phyloP scores from a whole-genome alignment of 352 stramenopile genomes.

The Phytophthora megakarya region DNA sequence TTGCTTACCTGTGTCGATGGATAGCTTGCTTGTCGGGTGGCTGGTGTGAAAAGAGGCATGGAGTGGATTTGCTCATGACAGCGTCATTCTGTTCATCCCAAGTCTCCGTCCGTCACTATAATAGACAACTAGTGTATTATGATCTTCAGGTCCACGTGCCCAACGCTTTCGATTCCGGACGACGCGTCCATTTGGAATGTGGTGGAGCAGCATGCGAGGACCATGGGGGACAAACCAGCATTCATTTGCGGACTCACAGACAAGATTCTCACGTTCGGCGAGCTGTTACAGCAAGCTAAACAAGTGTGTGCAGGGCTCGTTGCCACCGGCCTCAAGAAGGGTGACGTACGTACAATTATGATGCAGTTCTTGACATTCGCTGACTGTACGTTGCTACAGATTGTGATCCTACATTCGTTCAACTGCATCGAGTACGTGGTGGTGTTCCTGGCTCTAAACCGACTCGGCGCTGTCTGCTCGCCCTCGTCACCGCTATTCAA shows the following conservation, averaged over 20 bases:
- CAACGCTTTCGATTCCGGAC: constrained; percentile 29
- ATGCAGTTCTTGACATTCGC: constrained; percentile 18
- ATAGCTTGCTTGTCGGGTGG: constrained; percentile 14
- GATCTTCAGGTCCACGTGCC: constrained; percentile 50
- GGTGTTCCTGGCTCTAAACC: constrained; percentile 47
- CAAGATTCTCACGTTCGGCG: constrained; percentile 39
- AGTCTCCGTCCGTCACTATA: too few species aligned
- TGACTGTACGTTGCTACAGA: constrained; percentile 37
- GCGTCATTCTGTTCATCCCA: too few species aligned
- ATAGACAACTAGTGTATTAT: too few species aligned
- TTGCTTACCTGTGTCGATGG: too few species aligned
- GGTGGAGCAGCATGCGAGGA: constrained; percentile 39
- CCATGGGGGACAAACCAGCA: constrained; percentile 29
- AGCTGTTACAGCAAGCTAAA: constrained; percentile 31
- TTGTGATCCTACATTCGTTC: constrained; percentile 53
- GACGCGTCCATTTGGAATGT: constrained; percentile 47
- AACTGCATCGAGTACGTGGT: constrained; percentile 65
- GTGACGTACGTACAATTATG: constrained; percentile 43
- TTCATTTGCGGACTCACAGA: constrained; percentile 55
- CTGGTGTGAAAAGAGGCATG: constrained; percentile 22
- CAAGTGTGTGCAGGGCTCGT: constrained; percentile 42
- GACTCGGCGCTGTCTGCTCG: constrained; percentile 47
- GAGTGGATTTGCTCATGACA: neutral
- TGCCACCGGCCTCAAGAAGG: constrained; percentile 43
- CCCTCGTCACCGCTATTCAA: constrained; percentile 43